A percentile compares a stretch with the other conserved stretches of the same genome.
Conservation (phyloP, 1,139 yeast species). For the Suzukiozyma palmioleophila region DNA sequence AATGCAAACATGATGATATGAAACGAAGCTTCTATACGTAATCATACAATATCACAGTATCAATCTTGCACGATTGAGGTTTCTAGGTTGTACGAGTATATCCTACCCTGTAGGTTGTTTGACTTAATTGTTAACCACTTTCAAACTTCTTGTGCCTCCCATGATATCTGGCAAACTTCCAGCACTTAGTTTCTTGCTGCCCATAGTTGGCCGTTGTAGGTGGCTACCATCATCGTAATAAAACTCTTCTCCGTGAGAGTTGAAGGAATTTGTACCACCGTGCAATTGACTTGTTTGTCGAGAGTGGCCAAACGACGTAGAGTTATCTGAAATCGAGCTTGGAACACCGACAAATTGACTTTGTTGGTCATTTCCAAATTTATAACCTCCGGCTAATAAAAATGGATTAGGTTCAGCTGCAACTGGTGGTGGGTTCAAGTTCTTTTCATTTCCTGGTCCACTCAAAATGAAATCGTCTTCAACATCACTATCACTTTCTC, state of each 20-base stretch:
- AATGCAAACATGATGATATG: background rate
- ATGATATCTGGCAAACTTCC: slow-evolving; percentile 68
- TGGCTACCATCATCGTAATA: slow-evolving; percentile 3
- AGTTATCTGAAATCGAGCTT: slow-evolving; percentile 4
- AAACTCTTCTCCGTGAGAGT: slow-evolving; percentile 4
- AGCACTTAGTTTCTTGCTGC: slow-evolving; percentile 57
- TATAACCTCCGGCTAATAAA: slow-evolving; percentile 14
- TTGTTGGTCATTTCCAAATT: slow-evolving; percentile 12
- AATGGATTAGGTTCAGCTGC: slow-evolving; percentile 19
- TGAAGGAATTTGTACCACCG: slow-evolving; percentile 4
- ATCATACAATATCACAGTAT: too few species aligned
- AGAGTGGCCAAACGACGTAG: slow-evolving; percentile 2
- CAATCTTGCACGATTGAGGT: too few species aligned
- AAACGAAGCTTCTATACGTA: too few species aligned
- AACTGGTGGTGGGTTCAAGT: slow-evolving; percentile 8
- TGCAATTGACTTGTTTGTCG: slow-evolving; percentile 4
- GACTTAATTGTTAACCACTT: slow-evolving; percentile 40
- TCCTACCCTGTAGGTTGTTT: too few species aligned
- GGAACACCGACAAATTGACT: slow-evolving; percentile 8
- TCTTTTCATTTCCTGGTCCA: slow-evolving; percentile 25
- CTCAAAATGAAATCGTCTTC: slow-evolving; percentile 34
- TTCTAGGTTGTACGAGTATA: too few species aligned
- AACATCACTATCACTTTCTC: slow-evolving; percentile 31
- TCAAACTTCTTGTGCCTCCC: slow-evolving; percentile 41
- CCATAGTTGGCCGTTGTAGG: slow-evolving; percentile 23